phyloP scores from a whole-genome alignment of 2,329 filamentous ascomycete species.

The Nemania sp. region DNA sequence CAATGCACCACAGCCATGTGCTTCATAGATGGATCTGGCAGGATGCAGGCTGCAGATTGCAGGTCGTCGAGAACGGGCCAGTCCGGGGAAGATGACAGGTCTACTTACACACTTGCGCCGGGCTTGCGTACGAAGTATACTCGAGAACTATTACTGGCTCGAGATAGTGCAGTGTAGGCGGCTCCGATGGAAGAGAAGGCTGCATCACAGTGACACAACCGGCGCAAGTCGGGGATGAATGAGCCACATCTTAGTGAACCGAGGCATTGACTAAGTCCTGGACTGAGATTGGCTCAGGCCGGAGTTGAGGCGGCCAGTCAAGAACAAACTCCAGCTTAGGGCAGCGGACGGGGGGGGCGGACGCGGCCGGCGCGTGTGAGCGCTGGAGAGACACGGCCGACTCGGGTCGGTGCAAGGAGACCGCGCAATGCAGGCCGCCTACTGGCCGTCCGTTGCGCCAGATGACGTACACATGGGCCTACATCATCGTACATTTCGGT shows the following conservation, averaged over 20 bases:
- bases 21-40: neutral
- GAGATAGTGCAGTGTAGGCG: too few species aligned
- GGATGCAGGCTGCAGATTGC: neutral
- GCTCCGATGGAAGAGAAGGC: too few species aligned
- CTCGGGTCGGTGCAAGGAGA: conserved; percentile 9
- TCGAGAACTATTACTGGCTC: too few species aligned
- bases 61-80: neutral
- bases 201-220: too few species aligned
- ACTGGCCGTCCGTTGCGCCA: neutral
- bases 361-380: conserved; percentile 31
- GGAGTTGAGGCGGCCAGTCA: conserved; percentile 17
- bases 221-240: too few species aligned
- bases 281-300: too few species aligned
- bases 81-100: conserved; percentile 11
- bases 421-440: neutral
- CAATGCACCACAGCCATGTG: too few species aligned
- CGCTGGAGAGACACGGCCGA: conserved; percentile 7
- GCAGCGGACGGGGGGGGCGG: conserved; percentile 18
- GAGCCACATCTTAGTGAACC: conserved; percentile 17
- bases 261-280: conserved; percentile 12
- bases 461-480: neutral
- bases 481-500: neutral
- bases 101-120: too few species aligned
- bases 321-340: conserved; percentile 1
- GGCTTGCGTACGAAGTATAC: too few species aligned